Evolutionary conservation across 345 rosid genomes (phyloP).

Genomic region (Pugionium cornutum): DNA sequence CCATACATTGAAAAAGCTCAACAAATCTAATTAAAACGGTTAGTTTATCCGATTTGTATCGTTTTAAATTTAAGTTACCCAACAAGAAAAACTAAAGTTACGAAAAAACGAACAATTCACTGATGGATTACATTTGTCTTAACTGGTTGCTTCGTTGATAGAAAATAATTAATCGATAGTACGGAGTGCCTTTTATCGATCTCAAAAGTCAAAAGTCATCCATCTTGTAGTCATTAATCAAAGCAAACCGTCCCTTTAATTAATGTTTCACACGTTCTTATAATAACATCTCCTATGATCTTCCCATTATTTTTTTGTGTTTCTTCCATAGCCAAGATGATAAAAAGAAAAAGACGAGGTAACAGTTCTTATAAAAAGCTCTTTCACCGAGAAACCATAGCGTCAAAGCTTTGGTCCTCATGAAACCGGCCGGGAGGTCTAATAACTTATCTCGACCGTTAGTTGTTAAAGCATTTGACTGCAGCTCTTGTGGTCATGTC

Average conservation of each 20-base stretch:
- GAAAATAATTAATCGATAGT: background rate
- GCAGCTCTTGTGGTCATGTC: constrained; percentile 22
- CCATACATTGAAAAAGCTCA: background rate
- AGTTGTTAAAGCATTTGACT: background rate
- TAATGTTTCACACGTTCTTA: constrained; percentile 36
- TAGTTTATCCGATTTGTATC: background rate
- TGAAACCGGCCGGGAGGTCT: constrained; percentile 18
- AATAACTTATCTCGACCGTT: background rate
- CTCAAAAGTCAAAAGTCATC: constrained; percentile 39
- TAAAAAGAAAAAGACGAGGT: constrained; percentile 8
- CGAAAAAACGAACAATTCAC: no score
- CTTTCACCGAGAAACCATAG: constrained; percentile 10
- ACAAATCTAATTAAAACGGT: background rate
- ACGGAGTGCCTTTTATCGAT: constrained; percentile 8
- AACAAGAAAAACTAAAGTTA: no score
- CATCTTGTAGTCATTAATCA: constrained; percentile 12
- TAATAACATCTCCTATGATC: constrained; percentile 20
- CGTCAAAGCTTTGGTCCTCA: constrained; percentile 20
- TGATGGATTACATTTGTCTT: no score
- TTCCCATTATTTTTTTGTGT: constrained; percentile 4
- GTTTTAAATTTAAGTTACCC: background rate
- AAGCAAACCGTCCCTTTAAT: constrained; percentile 10
- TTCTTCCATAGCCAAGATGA: constrained; percentile 15
- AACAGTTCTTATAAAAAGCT: constrained; percentile 22
- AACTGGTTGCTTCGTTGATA: background rate